phyloP scores from a whole-genome alignment of 179 eudicot species.

The Beta macrorhiza region DNA sequence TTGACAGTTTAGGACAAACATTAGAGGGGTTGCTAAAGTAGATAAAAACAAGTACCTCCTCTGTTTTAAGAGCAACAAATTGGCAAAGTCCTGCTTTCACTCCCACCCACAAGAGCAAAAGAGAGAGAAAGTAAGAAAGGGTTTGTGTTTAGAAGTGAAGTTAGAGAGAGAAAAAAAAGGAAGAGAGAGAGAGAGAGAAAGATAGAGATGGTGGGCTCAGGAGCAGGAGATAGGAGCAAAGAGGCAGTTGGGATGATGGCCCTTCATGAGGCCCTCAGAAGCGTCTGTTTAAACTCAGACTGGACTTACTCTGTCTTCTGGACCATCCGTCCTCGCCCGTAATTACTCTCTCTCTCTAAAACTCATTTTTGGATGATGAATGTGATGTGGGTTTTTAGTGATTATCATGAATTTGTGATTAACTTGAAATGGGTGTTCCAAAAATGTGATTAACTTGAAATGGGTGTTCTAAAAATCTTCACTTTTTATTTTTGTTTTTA shows the following conservation, averaged over 20 bases:
- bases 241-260: conserved; percentile 99
- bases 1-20: too few relatives aligned
- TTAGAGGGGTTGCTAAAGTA: background rate
- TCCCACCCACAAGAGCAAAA: background rate
- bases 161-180: conserved; percentile 11
- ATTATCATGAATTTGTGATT: background rate
- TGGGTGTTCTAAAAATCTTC: background rate
- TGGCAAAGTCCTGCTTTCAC: background rate
- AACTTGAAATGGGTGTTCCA: background rate
- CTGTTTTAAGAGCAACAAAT: background rate
- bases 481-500: background rate
- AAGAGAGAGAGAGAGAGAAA: conserved; percentile 27
- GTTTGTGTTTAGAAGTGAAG: too few relatives aligned
- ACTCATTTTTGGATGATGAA: background rate
- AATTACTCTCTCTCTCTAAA: conserved; percentile 16
- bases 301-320: conserved; percentile 99
- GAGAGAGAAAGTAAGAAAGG: background rate
- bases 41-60: background rate
- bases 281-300: conserved; percentile 77
- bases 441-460: conserved; percentile 15
- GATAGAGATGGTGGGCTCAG: conserved; percentile 81
- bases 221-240: conserved; percentile 67
- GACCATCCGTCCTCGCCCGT: conserved; percentile 99
- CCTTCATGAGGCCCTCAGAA: conserved; percentile 93
- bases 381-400: background rate